Conservation (phyloP, 345 rosid genomes). For the Raphanus raphanistrum region DNA sequence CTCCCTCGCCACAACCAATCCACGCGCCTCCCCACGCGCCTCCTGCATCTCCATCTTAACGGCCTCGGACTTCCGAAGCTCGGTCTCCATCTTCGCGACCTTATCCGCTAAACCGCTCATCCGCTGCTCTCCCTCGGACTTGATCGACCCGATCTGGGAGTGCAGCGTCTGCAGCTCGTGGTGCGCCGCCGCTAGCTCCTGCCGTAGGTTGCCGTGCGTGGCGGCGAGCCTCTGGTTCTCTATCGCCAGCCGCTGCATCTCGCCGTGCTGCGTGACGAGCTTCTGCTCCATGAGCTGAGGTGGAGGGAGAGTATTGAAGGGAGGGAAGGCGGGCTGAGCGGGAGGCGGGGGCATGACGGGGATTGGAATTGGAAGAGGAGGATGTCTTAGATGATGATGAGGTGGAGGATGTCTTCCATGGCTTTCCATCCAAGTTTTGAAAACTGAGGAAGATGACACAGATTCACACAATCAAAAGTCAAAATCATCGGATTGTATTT, state of each 20-base stretch:
- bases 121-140: conserved; percentile 79
- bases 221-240: conserved; percentile 89
- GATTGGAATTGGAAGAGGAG: conserved; percentile 58
- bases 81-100: conserved; percentile 76
- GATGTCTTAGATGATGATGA: conserved; percentile 60
- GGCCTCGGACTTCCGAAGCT: conserved; percentile 67
- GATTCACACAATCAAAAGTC: not conserved
- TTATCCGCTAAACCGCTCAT: conserved; percentile 70
- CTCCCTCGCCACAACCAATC: conserved; percentile 68
- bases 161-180: conserved; percentile 89
- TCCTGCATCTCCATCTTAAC: conserved; percentile 69
- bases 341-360: not conserved
- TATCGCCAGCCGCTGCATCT: conserved; percentile 83
- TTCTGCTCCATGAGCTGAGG: conserved; percentile 90
- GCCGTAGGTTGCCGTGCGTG: conserved; percentile 76
- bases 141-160: conserved; percentile 63
- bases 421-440: conserved; percentile 56
- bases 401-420: conserved; percentile 77
- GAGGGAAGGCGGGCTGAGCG: conserved; percentile 27
- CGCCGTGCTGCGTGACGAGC: conserved; percentile 73
- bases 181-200: conserved; percentile 87
- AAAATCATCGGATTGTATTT: not conserved
- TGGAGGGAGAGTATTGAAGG: conserved; percentile 64
- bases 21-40: conserved; percentile 74
- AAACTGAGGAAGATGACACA: not conserved